Evolutionary conservation across 768 basidiomycete species (phyloP), one percentile per base, ranked within the genome.

Genomic region (Artomyces pyxidatus): DNA sequence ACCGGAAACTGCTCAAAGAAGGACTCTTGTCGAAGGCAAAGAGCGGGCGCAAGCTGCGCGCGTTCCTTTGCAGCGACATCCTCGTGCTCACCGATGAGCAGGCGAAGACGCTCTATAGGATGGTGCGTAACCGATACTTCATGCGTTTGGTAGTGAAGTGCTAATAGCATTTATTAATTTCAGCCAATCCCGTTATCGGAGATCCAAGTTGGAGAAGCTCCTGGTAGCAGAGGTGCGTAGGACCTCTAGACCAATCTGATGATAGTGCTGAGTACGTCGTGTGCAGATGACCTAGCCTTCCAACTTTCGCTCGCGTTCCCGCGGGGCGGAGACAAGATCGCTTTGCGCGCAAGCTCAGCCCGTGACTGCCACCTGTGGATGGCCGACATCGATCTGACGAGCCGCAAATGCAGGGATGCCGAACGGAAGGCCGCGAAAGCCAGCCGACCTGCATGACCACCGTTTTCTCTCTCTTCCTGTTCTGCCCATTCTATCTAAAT

Each of bases 1-100:
- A 76, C n/a, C 74, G 95, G 16, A 76, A 72, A 57, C 72, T 99
- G 9, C 51, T 96, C 27, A 88, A 81, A 53, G 87, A 97, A 60
- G 92, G 93, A 0, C 51, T 72, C 2, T 62, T 96, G 10, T 67
- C 71, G 56, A 98, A 98, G 63, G 75, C 86, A 1, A 93, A 88
- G 68, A 92, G 90, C 51, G 83, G 88, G 3, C 71, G 86, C 44
- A 88, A 80, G 61, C 65, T 97, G 39, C 74, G 81, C 35, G 78
- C 74, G 6, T 82, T 92, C 65, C 65, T 98, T 53, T 97, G 93
- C 59, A 95, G 78, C 59, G 95, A 97, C 60, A 86, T 95, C 37
- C 63, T 97, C 41, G 81, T 97, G 3, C 71, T 98, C 49, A 84
- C 90, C 17, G 89, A 93, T 56, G 83, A 81, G 27, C 64, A 65